Conservation (phyloP, 192 early-diverging fungal genomes). For the Podila epigama region DNA sequence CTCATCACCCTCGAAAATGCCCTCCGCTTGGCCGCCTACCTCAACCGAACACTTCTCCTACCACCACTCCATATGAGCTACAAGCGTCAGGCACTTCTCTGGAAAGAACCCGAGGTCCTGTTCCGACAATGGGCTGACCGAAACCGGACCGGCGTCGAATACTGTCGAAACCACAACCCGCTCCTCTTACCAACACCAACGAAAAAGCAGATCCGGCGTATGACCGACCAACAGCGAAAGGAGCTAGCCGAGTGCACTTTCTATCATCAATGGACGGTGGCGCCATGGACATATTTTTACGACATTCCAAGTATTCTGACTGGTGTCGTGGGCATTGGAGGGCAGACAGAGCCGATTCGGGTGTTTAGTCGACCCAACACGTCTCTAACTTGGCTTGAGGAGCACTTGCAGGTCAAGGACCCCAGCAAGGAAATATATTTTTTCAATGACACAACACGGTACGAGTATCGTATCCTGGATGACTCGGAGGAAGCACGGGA, state of each 20-base stretch:
- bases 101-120: slow-evolving; percentile 18
- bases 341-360: slow-evolving; percentile 29
- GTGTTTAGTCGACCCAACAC: slow-evolving; percentile 39
- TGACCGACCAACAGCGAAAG: slow-evolving; percentile 18
- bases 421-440: slow-evolving; percentile 32
- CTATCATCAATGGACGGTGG: slow-evolving; percentile 38
- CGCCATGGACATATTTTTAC: slow-evolving; percentile 47
- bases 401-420: slow-evolving; percentile 25
- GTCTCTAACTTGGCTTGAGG: slow-evolving; percentile 25
- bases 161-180: slow-evolving; percentile 26
- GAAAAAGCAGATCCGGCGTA: slow-evolving; percentile 1
- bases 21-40: slow-evolving; percentile 53
- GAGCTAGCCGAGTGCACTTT: slow-evolving; percentile 13
- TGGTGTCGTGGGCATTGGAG: slow-evolving; percentile 10
- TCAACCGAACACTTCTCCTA: slow-evolving; percentile 59
- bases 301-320: slow-evolving; percentile 27
- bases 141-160: slow-evolving; percentile 16
- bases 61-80: slow-evolving; percentile 54
- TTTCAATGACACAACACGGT: slow-evolving; percentile 24
- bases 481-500: slow-evolving; percentile 18
- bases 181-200: slow-evolving; percentile 4
- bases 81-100: slow-evolving; percentile 12
- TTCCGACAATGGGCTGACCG: slow-evolving; percentile 28
- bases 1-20: slow-evolving; percentile 56
- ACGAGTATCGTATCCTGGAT: slow-evolving; percentile 32